Base-by-base conservation (phyloP, 805 yeast genomes). In the Schwanniomyces yamadae region DNA sequence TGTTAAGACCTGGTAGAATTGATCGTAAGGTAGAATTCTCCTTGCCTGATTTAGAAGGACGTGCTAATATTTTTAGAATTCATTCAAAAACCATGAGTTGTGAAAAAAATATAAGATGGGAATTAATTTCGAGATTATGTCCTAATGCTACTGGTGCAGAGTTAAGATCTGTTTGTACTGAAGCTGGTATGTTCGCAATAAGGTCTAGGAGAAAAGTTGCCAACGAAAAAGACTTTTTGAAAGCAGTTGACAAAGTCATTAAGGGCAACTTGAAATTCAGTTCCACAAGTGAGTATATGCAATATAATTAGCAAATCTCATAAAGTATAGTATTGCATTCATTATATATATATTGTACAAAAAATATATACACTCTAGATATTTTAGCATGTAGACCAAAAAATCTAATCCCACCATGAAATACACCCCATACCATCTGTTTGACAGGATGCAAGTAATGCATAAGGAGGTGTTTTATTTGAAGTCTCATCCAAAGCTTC, bases 131-230 rank as follows among this genome's bases (percentile, higher is more conserved):
- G 14, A 78, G 99, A 59, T 73, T 93, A 56, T 93, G 99, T 70
- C 99, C 99, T 43, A 93, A 95, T 61, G 84, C 96, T 13, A 93
- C 99, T 1, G 99, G 99, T 63, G 99, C 99, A 3, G 99, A 93
- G 69, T 74, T 93, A 52, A 82, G 99, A 59, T 91, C 98, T 5
- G 99, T 93, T 12, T 93, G 99, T 64, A 93, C 99, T 1, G 99
- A 93, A 64, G 99, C 99, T 3, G 99, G 99, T 54, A 93, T 93
- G 99, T 93, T 90, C 73, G 99, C 99, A 29, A 93, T 93, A 37
- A 80, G 99, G 54, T 96, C 98, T 13, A 81, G 99, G 66, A 79
- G 99, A 70, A 93, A 93, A 71, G 96, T 93, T 28, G 98, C 99
- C 24, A 84, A 95, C 18, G 99, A 93, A 62, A 93, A 93, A 73